Percentiles rank a stretch among this genome's conserved stretches.
These are phyloP conservation scores for Ormosia emarginata DNA, from an alignment of 306 rosid genomes.

Conservation along the genomic window DNA sequence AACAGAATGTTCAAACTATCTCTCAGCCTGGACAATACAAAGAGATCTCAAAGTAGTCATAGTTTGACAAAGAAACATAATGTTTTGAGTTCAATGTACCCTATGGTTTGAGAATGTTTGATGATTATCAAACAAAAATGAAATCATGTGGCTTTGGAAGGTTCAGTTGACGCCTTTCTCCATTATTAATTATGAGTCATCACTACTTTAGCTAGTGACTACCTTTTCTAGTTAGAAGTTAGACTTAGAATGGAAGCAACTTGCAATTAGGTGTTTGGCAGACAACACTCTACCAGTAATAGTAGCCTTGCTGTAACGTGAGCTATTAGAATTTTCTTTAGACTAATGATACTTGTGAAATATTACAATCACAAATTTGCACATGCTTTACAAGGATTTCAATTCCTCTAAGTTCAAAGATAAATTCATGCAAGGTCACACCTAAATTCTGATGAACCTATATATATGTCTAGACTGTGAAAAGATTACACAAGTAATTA, in stretches of 20 bases:
- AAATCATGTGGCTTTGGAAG: background rate
- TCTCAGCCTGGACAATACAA: no score
- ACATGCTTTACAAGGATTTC: no score
- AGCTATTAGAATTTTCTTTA: background rate
- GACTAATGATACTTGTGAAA: background rate
- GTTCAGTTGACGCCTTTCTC: background rate
- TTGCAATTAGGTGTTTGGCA: background rate
- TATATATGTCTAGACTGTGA: no score
- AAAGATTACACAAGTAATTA: no score
- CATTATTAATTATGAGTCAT: constrained; percentile 6
- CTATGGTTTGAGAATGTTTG: background rate
- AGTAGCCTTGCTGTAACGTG: background rate
- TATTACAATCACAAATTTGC: no score
- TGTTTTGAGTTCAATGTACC: no score
- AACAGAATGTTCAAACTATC: no score
- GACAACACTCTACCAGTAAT: background rate
- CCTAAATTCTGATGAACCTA: background rate
- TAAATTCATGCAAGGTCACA: background rate
- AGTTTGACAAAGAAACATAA: no score
- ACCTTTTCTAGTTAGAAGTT: constrained; percentile 15
- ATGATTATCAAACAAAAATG: background rate
- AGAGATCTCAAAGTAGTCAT: no score
- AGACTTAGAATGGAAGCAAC: constrained; percentile 19
- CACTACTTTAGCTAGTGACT: background rate
- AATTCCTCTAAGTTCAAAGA: no score